Conservation (phyloP, 305 asterid genomes). For the Rubia balearica region DNA sequence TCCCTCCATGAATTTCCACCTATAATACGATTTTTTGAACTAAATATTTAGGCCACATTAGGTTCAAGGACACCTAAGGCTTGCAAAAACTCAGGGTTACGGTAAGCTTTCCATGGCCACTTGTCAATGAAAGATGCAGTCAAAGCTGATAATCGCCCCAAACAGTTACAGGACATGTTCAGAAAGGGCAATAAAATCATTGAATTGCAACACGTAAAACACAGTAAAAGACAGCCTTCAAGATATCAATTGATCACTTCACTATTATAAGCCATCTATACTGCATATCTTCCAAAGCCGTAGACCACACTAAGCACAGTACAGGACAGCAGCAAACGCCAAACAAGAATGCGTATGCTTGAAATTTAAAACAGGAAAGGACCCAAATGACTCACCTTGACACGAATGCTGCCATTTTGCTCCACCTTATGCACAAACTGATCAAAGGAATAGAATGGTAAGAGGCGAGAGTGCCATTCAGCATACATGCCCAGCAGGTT, state of each 20-base stretch:
- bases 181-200: background rate
- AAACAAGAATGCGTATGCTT: no score
- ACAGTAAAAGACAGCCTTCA: background rate
- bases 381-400: conserved; percentile 44
- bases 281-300: background rate
- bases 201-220: background rate
- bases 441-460: conserved; percentile 71
- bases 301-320: background rate
- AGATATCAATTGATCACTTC: background rate
- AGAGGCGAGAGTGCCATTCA: conserved; percentile 75
- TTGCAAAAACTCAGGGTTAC: background rate
- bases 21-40: background rate
- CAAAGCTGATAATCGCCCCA: background rate
- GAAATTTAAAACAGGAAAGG: background rate
- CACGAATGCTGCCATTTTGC: conserved; percentile 65
- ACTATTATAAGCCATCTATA: background rate
- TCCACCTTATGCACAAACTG: conserved; percentile 82
- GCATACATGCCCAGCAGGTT: conserved; percentile 68
- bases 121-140: background rate
- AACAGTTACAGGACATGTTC: background rate
- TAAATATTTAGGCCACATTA: background rate
- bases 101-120: background rate
- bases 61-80: background rate
- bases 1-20: background rate
- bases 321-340: background rate